Evolutionary conservation across 1,284 basidiomycete species (phyloP).

Genomic region (Cutaneotrichosporon daszewskae): DNA sequence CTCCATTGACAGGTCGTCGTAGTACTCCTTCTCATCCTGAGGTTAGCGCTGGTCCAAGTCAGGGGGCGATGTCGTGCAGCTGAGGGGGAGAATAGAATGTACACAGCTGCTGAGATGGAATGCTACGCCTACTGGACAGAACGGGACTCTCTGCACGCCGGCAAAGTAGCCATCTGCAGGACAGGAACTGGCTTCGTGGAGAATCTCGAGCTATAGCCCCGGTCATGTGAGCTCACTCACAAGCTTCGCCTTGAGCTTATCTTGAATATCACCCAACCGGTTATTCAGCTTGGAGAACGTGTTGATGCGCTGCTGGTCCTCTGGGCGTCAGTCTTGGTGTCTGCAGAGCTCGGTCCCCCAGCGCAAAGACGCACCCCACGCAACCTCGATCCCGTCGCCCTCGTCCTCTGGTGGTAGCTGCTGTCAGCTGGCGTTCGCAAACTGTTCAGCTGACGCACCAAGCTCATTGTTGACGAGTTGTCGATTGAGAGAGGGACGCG

Average conservation of each 20-base stretch:
- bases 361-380: constrained; percentile 73
- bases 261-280: constrained; percentile 65
- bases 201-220: too few relatives aligned
- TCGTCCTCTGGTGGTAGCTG: constrained; percentile 63
- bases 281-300: constrained; percentile 87
- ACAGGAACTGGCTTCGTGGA: too few relatives aligned
- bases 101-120: too few relatives aligned
- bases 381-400: constrained; percentile 75
- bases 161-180: too few relatives aligned
- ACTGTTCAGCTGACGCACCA: background rate
- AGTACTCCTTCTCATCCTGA: constrained; percentile 84
- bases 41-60: background rate
- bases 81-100: too few relatives aligned
- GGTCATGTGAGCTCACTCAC: constrained; percentile 47
- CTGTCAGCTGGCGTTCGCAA: constrained; percentile 3
- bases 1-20: constrained; percentile 82
- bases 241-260: constrained; percentile 65
- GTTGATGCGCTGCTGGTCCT: constrained; percentile 92
- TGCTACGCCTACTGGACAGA: too few relatives aligned
- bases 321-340: constrained; percentile 47
- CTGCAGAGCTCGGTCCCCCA: too few relatives aligned
- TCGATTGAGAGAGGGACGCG: too few relatives aligned
- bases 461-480: background rate
- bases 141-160: too few relatives aligned
- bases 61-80: too few relatives aligned